Evolutionary conservation across 768 basidiomycete genomes (phyloP).

Genomic region (Chalciporus piperatus): DNA sequence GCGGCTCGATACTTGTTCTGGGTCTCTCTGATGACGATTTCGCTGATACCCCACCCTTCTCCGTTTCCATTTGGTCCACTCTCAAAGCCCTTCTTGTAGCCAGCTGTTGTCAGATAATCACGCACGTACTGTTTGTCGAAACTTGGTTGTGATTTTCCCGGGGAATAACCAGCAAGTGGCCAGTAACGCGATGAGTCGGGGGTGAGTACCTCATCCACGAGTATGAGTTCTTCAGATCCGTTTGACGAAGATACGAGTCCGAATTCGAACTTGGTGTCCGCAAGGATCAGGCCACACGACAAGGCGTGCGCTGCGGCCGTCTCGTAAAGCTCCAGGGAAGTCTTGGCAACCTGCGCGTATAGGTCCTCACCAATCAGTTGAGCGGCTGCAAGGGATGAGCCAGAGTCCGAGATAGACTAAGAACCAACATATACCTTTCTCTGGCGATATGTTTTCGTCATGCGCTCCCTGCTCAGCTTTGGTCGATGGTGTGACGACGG

Average conservation of each 20-base stretch:
- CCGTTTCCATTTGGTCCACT: slow-evolving; percentile 63
- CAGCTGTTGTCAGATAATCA: slow-evolving; percentile 77
- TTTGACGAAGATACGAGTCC: slow-evolving; percentile 59
- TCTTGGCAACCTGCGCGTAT: slow-evolving; percentile 55
- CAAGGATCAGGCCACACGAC: slow-evolving; percentile 83
- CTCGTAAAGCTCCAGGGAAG: slow-evolving; percentile 64
- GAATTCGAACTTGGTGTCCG: slow-evolving; percentile 99
- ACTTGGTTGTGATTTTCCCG: slow-evolving; percentile 78
- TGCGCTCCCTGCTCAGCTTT: slow-evolving; percentile 93
- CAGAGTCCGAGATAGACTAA: not conserved
- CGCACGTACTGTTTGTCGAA: slow-evolving; percentile 97
- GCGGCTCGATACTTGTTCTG: slow-evolving; percentile 78
- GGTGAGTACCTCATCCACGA: slow-evolving; percentile 96
- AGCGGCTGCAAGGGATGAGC: slow-evolving; percentile 43
- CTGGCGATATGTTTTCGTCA: slow-evolving; percentile 93
- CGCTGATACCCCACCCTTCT: slow-evolving; percentile 76
- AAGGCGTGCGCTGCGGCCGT: slow-evolving; percentile 73
- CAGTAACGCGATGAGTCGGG: slow-evolving; percentile 98
- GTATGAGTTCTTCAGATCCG: slow-evolving; percentile 55
- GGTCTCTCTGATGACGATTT: slow-evolving; percentile 76
- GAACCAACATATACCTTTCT: slow-evolving; percentile 49
- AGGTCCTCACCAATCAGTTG: slow-evolving; percentile 65
- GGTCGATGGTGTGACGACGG: slow-evolving; percentile 94
- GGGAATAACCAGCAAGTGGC: slow-evolving; percentile 71
- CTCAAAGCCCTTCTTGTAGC: slow-evolving; percentile 80